Percentiles rank a stretch among this genome's conserved stretches.
phyloP scores from a whole-genome alignment of 2,329 filamentous ascomycete species.

The Monilinia polystroma region DNA sequence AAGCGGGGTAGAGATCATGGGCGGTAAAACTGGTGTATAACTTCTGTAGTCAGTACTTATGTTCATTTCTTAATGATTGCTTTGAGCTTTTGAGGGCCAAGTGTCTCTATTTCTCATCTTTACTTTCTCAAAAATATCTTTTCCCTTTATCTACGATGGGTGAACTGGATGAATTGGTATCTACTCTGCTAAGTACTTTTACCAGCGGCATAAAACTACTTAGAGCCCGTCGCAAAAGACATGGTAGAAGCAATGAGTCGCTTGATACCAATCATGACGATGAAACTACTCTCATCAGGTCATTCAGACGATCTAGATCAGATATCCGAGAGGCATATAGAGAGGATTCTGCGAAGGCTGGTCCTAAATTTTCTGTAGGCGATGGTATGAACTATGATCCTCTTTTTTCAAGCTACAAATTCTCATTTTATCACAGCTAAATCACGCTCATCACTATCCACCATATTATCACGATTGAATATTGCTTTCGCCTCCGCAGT shows the following conservation, averaged over 20 bases:
- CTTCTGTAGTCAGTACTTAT: neutral
- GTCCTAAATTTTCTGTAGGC: slow-evolving; percentile 47
- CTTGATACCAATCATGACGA: neutral
- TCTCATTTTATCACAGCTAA: slow-evolving; percentile 29
- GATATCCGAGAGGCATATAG: slow-evolving; percentile 47
- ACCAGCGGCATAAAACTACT: slow-evolving; percentile 38
- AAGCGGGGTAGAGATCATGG: slow-evolving; percentile 10
- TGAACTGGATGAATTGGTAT: slow-evolving; percentile 47
- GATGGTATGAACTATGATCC: slow-evolving; percentile 45
- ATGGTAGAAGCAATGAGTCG: slow-evolving; percentile 19
- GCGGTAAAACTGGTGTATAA: slow-evolving; percentile 13
- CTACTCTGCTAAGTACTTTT: slow-evolving; percentile 50
- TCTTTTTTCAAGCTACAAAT: slow-evolving; percentile 8
- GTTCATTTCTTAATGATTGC: neutral
- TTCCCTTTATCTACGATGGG: slow-evolving; percentile 38
- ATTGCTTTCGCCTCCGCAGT: slow-evolving; percentile 46
- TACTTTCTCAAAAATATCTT: neutral
- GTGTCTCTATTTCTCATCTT: neutral
- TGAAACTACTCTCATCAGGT: slow-evolving; percentile 43
- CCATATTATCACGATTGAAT: slow-evolving; percentile 47
- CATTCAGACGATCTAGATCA: slow-evolving; percentile 33
- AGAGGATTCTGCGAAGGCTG: slow-evolving; percentile 44
- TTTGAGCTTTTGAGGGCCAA: neutral
- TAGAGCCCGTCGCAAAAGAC: slow-evolving; percentile 44
- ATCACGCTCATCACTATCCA: slow-evolving; percentile 35